Evolutionary conservation across 306 rosid species (phyloP), one percentile per base, ranked within the genome.

Genomic region (Crataegus laevigata): DNA sequence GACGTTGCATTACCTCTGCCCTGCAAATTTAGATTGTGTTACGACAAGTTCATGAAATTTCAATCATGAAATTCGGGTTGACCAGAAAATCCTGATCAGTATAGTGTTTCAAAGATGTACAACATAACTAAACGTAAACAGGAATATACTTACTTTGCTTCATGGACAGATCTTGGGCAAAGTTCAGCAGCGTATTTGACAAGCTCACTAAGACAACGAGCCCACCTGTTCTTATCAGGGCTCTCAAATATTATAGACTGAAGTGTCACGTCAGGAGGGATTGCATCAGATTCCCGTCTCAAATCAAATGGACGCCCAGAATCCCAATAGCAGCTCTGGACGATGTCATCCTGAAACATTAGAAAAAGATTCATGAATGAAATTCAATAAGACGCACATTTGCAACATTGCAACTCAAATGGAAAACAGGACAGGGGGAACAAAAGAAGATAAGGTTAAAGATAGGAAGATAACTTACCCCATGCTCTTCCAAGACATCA

Each of bases 151-250:
- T 85, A 96, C 99, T 83, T 96, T 25, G 99, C 97, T 21, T 92
- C 96, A 85, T 88, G 96, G 85, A 96, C 92, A 67, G 98, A 90
- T 66, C 84, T 90, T 72, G 99, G 98, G 80, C 98, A 96, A 75
- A 96, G 97, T 87, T 90, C 98, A 18, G 94, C 91, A 80, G 99
- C 98, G 80, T 89, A 90, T 82, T 92, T 96, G 74, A 96, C 88
- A 69, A 96, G 84, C 87, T 96, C 98, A 75, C 99, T 92, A 64
- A 96, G 97, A 86, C 98, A 96, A 78, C 97, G 91, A 71, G 96
- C 98, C 99, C 99, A 96, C 84, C 98, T 87, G 78, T 92, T 90
- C 85, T 96, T 96, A 80, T 96, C 99, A 66, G 96, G 98, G 85
- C 92, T 96, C 83, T 96, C 99, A 90, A 96, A 90, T 79, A 96